Evolutionary conservation across 257 asterid species (phyloP), one percentile per base, ranked within the genome.

Genomic region (Solanum megistacrolobum): DNA sequence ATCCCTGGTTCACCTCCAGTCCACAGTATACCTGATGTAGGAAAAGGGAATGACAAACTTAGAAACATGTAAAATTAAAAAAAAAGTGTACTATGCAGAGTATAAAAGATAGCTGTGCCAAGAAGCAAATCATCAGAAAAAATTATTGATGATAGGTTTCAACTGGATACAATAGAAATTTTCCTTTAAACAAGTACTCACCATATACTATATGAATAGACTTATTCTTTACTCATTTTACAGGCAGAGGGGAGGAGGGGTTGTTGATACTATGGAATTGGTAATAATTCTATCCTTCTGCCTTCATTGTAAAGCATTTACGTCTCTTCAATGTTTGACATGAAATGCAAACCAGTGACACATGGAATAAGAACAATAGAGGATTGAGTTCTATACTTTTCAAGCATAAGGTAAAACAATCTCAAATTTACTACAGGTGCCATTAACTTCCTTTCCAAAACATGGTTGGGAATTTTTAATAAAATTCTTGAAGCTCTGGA

Each of bases 1-100:
- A 88, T 82, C 86, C 85, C 79, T 38, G 75, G 89, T 86, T 87
- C 89, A 88, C 83, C 89, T 88, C 84, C 90, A 88, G 86, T 85
- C 90, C 87, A 86, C 52, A 87, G 74, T 82, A 90, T 86, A 90
- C 92, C 98, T 94, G 90, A 83, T 52, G 71, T 48, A 48, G 89
- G 83, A 92, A 82, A 65, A 68, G 74, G 86, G 27, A 86, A 23
- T 65, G n/a, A 86, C 41, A 55, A 43, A 88, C 35, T 55, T 32
- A 21, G 23, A 83, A 86, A 65, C 62, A 38, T 82, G 58, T 34
- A 12, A 72, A 18, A 25, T 55, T 18, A 0, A 5, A 39, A 35
- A 43, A 48, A 35, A 43, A 6, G 14, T 12, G 38, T 71, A 35
- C 31, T 32, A 78, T 21, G 36, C 39, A 36, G 41, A 36, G 12